These are phyloP conservation scores for Phytophthora colocasiae DNA, from an alignment of 352 stramenopile species.

Conservation along the genomic window DNA sequence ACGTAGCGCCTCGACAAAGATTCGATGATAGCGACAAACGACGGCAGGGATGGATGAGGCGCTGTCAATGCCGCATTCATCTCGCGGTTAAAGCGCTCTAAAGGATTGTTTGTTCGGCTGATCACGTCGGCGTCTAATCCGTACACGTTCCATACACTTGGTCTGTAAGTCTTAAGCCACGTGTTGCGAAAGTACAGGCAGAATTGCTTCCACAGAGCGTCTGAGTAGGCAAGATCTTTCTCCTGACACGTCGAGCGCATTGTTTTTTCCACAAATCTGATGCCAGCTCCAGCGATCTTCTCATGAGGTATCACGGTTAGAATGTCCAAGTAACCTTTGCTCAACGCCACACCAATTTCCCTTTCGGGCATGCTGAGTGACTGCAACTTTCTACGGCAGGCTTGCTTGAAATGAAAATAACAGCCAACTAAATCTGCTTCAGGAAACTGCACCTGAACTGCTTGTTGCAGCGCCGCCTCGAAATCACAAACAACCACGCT, in stretches of 20 bases:
- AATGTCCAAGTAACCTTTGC: not conserved
- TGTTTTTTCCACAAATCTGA: not conserved
- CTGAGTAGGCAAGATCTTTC: not conserved
- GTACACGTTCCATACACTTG: not conserved
- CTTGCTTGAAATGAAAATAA: slow-evolving; percentile 1
- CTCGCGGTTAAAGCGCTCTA: not conserved
- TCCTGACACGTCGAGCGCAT: not conserved
- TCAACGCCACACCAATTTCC: not conserved
- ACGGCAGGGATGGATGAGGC: not conserved
- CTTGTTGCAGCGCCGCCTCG: not conserved
- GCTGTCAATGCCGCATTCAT: not conserved
- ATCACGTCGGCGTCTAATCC: not conserved
- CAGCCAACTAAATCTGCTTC: not conserved
- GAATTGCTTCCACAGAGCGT: not conserved
- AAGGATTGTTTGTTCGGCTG: not conserved
- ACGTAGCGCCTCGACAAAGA: not conserved
- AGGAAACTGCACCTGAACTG: not conserved
- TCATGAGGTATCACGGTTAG: not conserved
- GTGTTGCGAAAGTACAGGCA: not conserved
- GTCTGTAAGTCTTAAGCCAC: not conserved
- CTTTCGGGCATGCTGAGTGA: not conserved
- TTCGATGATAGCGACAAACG: not conserved
- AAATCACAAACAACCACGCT: slow-evolving; percentile 1
- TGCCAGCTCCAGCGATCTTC: not conserved
- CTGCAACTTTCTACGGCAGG: not conserved